Conservation (phyloP, 495 filamentous ascomycete species). For the Schizothecium vesticola region DNA sequence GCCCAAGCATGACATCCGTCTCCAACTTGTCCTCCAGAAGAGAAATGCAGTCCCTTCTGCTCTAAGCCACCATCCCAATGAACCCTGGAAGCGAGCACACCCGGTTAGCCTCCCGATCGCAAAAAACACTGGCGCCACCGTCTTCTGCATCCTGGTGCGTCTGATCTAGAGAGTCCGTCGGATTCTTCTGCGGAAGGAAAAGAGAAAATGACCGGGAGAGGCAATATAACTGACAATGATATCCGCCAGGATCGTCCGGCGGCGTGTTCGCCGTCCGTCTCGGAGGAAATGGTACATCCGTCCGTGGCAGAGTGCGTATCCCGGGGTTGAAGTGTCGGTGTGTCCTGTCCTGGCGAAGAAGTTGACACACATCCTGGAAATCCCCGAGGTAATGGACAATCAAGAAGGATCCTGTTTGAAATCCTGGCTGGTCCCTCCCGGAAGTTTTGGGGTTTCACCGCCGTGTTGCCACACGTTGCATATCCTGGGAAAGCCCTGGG, state of each 20-base stretch:
- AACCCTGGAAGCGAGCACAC: background rate
- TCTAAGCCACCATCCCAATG: background rate
- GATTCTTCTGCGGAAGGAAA: background rate
- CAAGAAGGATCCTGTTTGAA: background rate
- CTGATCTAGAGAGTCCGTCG: background rate
- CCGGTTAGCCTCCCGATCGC: background rate
- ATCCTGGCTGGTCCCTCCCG: background rate
- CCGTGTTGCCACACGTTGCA: background rate
- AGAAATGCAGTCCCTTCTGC: background rate
- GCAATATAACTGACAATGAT: slow-evolving; percentile 3
- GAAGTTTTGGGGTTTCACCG: background rate
- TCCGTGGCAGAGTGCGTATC: background rate
- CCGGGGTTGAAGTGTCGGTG: background rate
- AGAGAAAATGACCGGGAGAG: background rate
- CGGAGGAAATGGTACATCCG: background rate
- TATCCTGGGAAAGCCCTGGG: background rate
- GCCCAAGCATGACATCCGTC: background rate
- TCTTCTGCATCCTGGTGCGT: background rate
- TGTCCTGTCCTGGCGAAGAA: background rate
- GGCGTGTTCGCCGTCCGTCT: background rate
- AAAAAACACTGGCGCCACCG: background rate
- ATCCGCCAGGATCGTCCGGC: background rate
- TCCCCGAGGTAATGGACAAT: background rate
- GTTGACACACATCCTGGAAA: background rate
- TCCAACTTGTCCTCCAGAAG: background rate